Conservation (phyloP, 1,139 yeast species). For the Suhomyces bribrorum region DNA sequence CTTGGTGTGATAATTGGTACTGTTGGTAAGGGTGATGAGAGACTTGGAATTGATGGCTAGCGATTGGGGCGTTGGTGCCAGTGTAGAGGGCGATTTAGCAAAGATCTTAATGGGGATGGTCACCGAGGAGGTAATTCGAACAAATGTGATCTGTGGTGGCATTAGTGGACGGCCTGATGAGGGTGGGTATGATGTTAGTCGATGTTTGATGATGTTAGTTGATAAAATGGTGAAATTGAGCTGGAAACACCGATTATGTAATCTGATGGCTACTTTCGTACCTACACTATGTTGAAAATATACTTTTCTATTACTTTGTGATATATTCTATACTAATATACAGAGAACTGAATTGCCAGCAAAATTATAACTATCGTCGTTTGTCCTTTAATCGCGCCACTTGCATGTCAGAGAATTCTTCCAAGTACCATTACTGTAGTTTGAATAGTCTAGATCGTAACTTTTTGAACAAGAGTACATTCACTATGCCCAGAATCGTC, state of each 20-base stretch:
- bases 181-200: background rate
- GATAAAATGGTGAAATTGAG: no score
- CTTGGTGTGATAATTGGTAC: conserved; percentile 17
- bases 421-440: background rate
- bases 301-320: no score
- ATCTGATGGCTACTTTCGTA: no score
- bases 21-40: conserved; percentile 18
- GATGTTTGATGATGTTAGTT: no score
- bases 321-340: conserved; percentile 11
- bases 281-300: no score
- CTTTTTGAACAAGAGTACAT: background rate
- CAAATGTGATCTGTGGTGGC: conserved; percentile 22
- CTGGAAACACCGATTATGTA: background rate
- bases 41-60: conserved; percentile 20
- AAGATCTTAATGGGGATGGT: conserved; percentile 19
- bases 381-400: background rate
- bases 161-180: no score
- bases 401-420: background rate
- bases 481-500: conserved; percentile 8
- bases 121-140: conserved; percentile 11
- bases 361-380: conserved; percentile 1
- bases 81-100: conserved; percentile 11
- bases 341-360: conserved; percentile 9
- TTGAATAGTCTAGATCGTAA: background rate
- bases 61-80: conserved; percentile 7